A percentile compares a stretch with the other conserved stretches of the same genome.
phyloP scores from a whole-genome alignment of 768 basidiomycete genomes.

The Tylopilus vinaceipallidus region DNA sequence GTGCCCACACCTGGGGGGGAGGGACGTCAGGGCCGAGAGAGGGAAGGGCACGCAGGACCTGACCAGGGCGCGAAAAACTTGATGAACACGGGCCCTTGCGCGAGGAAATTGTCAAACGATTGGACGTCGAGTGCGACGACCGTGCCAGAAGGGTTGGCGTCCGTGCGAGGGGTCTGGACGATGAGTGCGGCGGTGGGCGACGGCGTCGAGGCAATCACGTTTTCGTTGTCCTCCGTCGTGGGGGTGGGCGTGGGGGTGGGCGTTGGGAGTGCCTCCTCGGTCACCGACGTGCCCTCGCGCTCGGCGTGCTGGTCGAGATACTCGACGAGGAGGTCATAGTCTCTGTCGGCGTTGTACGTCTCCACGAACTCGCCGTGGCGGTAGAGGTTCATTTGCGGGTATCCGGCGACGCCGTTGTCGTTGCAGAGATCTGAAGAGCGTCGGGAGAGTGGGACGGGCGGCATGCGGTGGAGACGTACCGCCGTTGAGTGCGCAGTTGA shows the following conservation, averaged over 20 bases:
- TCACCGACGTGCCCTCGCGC: slow-evolving; percentile 8
- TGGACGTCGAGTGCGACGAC: slow-evolving; percentile 26
- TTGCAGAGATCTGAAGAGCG: slow-evolving; percentile 67
- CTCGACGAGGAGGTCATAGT: slow-evolving; percentile 49
- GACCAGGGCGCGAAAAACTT: slow-evolving; percentile 93
- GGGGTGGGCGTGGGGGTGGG: not conserved
- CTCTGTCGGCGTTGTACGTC: slow-evolving; percentile 53
- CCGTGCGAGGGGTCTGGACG: slow-evolving; percentile 15
- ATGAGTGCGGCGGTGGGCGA: slow-evolving; percentile 2
- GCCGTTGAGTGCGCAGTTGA: slow-evolving; percentile 76
- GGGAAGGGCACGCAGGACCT: slow-evolving; percentile 2
- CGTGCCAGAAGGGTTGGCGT: slow-evolving; percentile 25
- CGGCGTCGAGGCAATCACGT: slow-evolving; percentile 1
- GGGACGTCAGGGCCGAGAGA: not conserved
- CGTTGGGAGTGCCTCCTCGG: not conserved
- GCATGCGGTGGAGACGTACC: slow-evolving; percentile 43
- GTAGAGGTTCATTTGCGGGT: slow-evolving; percentile 77
- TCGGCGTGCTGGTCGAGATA: slow-evolving; percentile 52
- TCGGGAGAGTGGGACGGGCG: not conserved
- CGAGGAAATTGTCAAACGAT: slow-evolving; percentile 40
- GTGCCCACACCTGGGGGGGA: slow-evolving; percentile 71
- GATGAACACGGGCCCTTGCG: slow-evolving; percentile 54
- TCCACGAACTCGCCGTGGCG: slow-evolving; percentile 60
- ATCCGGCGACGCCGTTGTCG: slow-evolving; percentile 63
- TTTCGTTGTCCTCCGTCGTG: slow-evolving; percentile 3